These are phyloP conservation scores for Magnaporthales sp. DNA, from an alignment of 2,329 filamentous ascomycete species.

Conservation along the genomic window DNA sequence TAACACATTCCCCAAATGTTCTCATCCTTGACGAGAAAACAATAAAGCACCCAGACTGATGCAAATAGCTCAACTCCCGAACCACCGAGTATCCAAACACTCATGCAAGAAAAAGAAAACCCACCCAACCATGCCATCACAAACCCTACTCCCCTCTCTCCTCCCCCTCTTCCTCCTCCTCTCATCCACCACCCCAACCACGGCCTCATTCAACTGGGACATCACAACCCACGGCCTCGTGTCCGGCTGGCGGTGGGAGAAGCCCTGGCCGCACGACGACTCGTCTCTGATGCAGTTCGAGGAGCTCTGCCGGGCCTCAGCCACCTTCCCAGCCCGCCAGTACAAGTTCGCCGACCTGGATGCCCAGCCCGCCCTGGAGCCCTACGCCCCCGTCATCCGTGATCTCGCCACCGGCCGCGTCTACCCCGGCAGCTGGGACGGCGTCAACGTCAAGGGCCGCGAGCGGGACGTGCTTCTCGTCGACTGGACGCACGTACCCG, in stretches of 20 bases:
- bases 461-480: constrained; percentile 29
- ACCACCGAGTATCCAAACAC: too few species aligned
- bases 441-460: constrained; percentile 28
- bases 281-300: constrained; percentile 18
- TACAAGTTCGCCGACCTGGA: constrained; percentile 20
- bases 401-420: constrained; percentile 16
- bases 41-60: too few species aligned
- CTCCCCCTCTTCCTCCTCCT: background rate
- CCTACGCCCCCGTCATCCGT: constrained; percentile 18
- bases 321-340: constrained; percentile 19
- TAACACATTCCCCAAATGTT: background rate
- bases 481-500: constrained; percentile 24
- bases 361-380: constrained; percentile 9
- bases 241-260: constrained; percentile 19
- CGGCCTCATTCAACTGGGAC: constrained; percentile 18
- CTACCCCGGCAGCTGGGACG: constrained; percentile 31
- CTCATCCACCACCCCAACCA: background rate
- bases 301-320: constrained; percentile 17
- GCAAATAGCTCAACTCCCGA: too few species aligned
- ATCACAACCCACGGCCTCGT: constrained; percentile 18
- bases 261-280: constrained; percentile 21
- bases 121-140: background rate
- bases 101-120: too few species aligned
- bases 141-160: background rate
- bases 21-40: background rate